Percentiles rank a stretch among this genome's conserved stretches.
Evolutionary conservation across 2,329 filamentous ascomycete genomes (phyloP).

Genomic region (Cercospora brassicicola): DNA sequence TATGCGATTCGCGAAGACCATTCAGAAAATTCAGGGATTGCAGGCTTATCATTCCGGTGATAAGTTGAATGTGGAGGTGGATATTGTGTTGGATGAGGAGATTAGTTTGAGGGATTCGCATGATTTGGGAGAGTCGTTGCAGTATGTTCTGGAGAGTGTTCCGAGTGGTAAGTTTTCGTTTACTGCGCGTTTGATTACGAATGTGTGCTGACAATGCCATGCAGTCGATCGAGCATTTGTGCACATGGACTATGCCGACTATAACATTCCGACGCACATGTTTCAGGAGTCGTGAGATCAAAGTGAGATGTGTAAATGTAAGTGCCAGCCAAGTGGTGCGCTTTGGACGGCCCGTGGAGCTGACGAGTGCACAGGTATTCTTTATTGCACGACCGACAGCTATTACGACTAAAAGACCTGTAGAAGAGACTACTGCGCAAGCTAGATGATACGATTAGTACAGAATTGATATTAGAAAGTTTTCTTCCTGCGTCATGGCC

Average conservation of each 20-base stretch:
- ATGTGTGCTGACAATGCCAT: neutral
- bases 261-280: constrained; percentile 55
- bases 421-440: neutral
- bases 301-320: neutral
- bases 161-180: constrained; percentile 57
- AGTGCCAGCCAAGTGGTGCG: neutral
- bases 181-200: neutral
- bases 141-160: constrained; percentile 82
- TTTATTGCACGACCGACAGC: neutral
- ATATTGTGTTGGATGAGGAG: constrained; percentile 77
- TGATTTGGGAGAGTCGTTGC: constrained; percentile 74
- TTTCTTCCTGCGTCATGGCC: too few relatives aligned
- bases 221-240: constrained; percentile 56
- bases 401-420: neutral
- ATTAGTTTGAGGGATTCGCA: constrained; percentile 77
- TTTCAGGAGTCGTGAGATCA: constrained; percentile 42
- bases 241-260: constrained; percentile 53
- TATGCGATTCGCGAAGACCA: constrained; percentile 88
- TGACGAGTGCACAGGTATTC: neutral
- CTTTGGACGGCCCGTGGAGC: neutral
- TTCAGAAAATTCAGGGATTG: constrained; percentile 80
- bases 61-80: constrained; percentile 79
- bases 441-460: neutral
- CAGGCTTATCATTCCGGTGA: constrained; percentile 84
- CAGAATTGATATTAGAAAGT: neutral